Evolutionary conservation across 2,329 filamentous ascomycete genomes (phyloP).

Genomic region (Cercospora canescens): DNA sequence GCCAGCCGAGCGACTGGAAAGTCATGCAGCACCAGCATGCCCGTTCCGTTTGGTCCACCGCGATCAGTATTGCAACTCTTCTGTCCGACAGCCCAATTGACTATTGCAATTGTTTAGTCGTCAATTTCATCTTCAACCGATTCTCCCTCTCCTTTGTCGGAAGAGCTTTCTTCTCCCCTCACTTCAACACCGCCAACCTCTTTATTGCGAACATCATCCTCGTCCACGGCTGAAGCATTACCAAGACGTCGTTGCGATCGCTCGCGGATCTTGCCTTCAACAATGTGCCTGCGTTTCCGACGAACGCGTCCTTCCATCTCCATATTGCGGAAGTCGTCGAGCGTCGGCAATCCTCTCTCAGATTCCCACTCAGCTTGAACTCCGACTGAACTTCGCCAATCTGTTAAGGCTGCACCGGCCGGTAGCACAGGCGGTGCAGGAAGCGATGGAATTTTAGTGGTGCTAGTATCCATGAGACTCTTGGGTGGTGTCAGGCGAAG

Average conservation of each 20-base stretch:
- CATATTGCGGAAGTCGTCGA: background rate
- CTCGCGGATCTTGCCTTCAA: background rate
- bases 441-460: background rate
- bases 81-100: no score
- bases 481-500: background rate
- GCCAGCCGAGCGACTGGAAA: no score
- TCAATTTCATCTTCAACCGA: background rate
- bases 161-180: background rate
- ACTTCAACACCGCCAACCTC: background rate
- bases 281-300: background rate
- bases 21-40: no score
- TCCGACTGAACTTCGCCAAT: background rate
- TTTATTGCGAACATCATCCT: no score
- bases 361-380: background rate
- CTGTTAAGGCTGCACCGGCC: background rate
- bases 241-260: background rate
- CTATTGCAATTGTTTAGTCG: background rate
- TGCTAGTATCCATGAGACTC: background rate
- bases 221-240: background rate
- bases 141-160: background rate
- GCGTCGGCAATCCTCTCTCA: background rate
- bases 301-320: background rate
- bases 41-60: no score
- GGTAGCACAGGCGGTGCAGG: background rate
- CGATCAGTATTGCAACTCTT: no score